Conservation (phyloP, 179 eudicot species). For the Silene vulgaris region DNA sequence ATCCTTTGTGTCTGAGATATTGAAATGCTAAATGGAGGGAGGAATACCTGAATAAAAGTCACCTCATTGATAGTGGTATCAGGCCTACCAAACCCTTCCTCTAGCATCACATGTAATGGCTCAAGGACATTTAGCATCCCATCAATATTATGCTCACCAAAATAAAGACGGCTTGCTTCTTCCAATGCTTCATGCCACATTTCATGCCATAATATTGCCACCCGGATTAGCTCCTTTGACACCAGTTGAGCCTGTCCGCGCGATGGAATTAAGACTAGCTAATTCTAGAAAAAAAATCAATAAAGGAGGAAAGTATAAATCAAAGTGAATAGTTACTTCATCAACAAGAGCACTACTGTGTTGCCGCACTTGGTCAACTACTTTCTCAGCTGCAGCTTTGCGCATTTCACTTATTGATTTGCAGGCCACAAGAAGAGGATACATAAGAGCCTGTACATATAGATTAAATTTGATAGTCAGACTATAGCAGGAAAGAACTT, state of each 20-base stretch:
- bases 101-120: conserved; percentile 88
- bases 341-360: conserved; percentile 90
- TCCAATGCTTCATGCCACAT: conserved; percentile 98
- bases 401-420: conserved; percentile 91
- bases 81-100: conserved; percentile 68
- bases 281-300: not conserved
- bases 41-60: conserved; percentile 71
- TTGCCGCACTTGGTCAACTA: conserved; percentile 91
- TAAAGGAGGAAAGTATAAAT: not conserved
- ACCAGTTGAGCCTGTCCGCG: conserved; percentile 85
- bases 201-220: conserved; percentile 98
- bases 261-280: not conserved
- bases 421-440: conserved; percentile 99
- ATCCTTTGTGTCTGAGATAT: not conserved
- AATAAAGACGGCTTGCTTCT: conserved; percentile 96
- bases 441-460: conserved; percentile 84
- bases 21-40: conserved; percentile 9
- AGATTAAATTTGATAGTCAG: not conserved
- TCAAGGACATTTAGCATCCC: conserved; percentile 95
- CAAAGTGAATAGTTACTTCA: conserved; percentile 48
- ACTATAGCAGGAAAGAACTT: not conserved
- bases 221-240: conserved; percentile 87
- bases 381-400: conserved; percentile 90
- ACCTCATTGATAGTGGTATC: conserved; percentile 74
- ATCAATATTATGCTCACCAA: conserved; percentile 87